These are phyloP conservation scores for Fusarium nelsonii DNA, from an alignment of 2,329 filamentous ascomycete species.

Conservation along the genomic window DNA sequence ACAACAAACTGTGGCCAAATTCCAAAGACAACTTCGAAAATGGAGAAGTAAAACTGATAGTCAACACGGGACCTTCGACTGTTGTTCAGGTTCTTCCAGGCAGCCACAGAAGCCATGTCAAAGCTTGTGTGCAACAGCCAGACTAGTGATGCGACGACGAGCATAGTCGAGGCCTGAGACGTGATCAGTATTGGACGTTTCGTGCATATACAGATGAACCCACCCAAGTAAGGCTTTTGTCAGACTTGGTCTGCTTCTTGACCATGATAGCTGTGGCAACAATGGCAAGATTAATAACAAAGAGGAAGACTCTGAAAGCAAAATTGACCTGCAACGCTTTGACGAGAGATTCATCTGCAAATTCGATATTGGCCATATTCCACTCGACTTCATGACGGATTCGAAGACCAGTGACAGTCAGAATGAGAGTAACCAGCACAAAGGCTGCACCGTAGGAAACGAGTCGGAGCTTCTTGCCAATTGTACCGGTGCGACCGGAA, in stretches of 20 bases:
- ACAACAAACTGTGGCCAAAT: slow-evolving; percentile 46
- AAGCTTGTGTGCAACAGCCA: slow-evolving; percentile 47
- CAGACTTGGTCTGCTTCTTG: slow-evolving; percentile 28
- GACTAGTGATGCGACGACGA: slow-evolving; percentile 42
- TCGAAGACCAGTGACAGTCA: slow-evolving; percentile 37
- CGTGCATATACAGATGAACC: neutral
- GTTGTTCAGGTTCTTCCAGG: slow-evolving; percentile 20
- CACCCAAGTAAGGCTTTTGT: slow-evolving; percentile 24
- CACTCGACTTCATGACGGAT: slow-evolving; percentile 10
- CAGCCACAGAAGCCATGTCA: slow-evolving; percentile 34
- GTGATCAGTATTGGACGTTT: neutral
- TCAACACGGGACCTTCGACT: neutral
- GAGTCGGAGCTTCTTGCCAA: slow-evolving; percentile 33
- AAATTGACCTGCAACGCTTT: slow-evolving; percentile 22
- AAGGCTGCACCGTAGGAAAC: slow-evolving; percentile 27
- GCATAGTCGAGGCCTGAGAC: slow-evolving; percentile 39
- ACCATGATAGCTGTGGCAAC: slow-evolving; percentile 38
- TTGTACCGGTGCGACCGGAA: neutral
- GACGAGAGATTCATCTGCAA: neutral
- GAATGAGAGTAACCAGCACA: slow-evolving; percentile 31
- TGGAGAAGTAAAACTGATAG: slow-evolving; percentile 20
- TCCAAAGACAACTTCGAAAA: slow-evolving; percentile 44
- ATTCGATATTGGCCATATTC: too few relatives aligned
- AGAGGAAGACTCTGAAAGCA: slow-evolving; percentile 31
- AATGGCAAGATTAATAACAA: slow-evolving; percentile 31